Conservation (phyloP, 352 stramenopile genomes). For the Phytophthora crassamura region DNA sequence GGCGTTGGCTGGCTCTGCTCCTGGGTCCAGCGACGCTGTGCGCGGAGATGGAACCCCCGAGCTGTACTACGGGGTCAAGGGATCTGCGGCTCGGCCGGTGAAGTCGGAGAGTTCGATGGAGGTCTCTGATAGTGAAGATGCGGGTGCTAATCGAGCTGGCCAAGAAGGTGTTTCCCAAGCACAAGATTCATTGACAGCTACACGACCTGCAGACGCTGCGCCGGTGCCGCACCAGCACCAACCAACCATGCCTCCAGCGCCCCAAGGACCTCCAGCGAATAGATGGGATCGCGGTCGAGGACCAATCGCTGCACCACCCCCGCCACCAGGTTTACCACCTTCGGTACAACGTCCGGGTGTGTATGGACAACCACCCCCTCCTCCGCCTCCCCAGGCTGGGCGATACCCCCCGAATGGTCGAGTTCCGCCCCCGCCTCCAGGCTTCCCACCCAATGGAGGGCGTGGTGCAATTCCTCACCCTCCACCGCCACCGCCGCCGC, state of each 20-base stretch:
- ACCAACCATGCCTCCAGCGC: conserved; percentile 9
- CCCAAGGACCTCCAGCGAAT: conserved; percentile 16
- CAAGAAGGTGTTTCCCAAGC: conserved; percentile 4
- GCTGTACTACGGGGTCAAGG: conserved; percentile 26
- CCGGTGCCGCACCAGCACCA: conserved; percentile 16
- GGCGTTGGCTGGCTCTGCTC: conserved; percentile 9
- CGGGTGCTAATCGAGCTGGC: conserved; percentile 7
- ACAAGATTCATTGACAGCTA: background rate
- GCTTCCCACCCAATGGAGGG: conserved; percentile 32
- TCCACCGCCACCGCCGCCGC: conserved; percentile 28
- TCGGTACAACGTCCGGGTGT: conserved; percentile 20
- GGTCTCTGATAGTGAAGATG: conserved; percentile 62
- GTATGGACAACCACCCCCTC: conserved; percentile 32
- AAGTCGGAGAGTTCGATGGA: conserved; percentile 80
- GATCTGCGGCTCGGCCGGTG: conserved; percentile 16
- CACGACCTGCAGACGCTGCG: background rate
- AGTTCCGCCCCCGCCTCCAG: conserved; percentile 27
- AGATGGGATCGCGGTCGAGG: conserved; percentile 27
- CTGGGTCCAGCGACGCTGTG: conserved; percentile 22
- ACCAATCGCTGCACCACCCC: conserved; percentile 22
- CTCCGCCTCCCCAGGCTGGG: conserved; percentile 24
- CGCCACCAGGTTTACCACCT: conserved; percentile 19
- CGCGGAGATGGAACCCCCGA: conserved; percentile 16
- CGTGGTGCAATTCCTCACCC: conserved; percentile 5
- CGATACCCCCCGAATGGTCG: conserved; percentile 22